Conservation (phyloP, 345 rosid genomes). For the Mercurialis annua region DNA sequence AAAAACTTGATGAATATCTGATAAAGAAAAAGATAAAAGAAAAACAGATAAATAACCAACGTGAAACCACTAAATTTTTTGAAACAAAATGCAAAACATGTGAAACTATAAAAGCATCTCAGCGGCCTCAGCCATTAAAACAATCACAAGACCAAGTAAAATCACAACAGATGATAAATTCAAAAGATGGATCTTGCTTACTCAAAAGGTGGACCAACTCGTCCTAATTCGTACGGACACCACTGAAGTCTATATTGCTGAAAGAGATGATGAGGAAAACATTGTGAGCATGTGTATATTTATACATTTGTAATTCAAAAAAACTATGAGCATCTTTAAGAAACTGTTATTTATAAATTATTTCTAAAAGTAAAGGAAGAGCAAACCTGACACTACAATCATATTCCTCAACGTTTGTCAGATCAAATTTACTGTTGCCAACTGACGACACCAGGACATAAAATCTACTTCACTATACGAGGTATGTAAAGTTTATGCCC, state of each 20-base stretch:
- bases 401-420: not conserved
- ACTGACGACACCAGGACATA: not conserved
- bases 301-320: not conserved
- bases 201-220: constrained; percentile 49
- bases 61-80: not conserved
- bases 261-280: constrained; percentile 13
- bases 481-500: not conserved
- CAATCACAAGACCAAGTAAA: not conserved
- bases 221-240: constrained; percentile 57
- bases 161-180: not conserved
- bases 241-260: constrained; percentile 64
- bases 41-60: not conserved
- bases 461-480: not conserved
- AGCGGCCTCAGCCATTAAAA: not conserved
- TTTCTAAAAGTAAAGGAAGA: not conserved
- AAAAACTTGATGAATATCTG: not conserved
- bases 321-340: constrained; percentile 1
- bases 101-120: not conserved
- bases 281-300: not conserved
- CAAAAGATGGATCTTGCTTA: constrained; percentile 34
- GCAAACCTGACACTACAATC: not conserved
- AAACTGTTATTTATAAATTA: not conserved
- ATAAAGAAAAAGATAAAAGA: too few species aligned
- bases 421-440: not conserved
- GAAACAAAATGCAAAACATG: not conserved